Conservation (phyloP, 495 filamentous ascomycete species). For the Opeltia flavorubescens region DNA sequence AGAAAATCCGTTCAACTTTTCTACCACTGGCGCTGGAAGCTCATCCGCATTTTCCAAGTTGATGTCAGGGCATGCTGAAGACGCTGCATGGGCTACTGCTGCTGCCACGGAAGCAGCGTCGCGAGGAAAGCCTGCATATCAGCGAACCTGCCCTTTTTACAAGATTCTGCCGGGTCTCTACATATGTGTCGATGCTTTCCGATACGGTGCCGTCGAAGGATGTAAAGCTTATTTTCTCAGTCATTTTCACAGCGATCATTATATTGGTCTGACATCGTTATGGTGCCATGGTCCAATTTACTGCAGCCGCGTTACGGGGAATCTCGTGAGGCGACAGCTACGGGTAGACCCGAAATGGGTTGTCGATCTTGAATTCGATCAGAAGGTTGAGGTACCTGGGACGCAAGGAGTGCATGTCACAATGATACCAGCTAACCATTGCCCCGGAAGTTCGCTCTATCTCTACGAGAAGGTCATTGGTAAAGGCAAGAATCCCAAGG, state of each 20-base stretch:
- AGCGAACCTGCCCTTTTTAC: slow-evolving; percentile 92
- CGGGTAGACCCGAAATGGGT: slow-evolving; percentile 77
- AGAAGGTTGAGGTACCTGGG: slow-evolving; percentile 60
- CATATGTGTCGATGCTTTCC: slow-evolving; percentile 92
- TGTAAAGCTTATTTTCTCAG: slow-evolving; percentile 94
- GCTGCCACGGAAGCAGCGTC: slow-evolving; percentile 64
- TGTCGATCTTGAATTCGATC: slow-evolving; percentile 74
- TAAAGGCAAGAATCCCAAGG: slow-evolving; percentile 38
- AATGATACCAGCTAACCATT: slow-evolving; percentile 95
- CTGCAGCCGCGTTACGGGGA: slow-evolving; percentile 82
- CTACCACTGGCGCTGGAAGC: slow-evolving; percentile 16
- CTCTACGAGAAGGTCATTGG: slow-evolving; percentile 71
- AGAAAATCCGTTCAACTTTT: slow-evolving; percentile 52
- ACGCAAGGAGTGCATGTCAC: slow-evolving; percentile 75
- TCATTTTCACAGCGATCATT: slow-evolving; percentile 97
- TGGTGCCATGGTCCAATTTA: slow-evolving; percentile 96
- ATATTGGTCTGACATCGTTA: slow-evolving; percentile 72
- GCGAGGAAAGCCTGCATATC: slow-evolving; percentile 77
- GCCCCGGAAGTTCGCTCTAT: slow-evolving; percentile 86
- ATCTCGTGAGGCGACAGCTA: slow-evolving; percentile 75
- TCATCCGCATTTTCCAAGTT: slow-evolving; percentile 77
- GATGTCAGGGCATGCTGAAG: slow-evolving; percentile 83
- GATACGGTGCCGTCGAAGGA: slow-evolving; percentile 83
- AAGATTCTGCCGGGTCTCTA: slow-evolving; percentile 88
- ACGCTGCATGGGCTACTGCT: slow-evolving; percentile 77